phyloP scores from a whole-genome alignment of 768 basidiomycete genomes.

The Sporobolomyces roseus region DNA sequence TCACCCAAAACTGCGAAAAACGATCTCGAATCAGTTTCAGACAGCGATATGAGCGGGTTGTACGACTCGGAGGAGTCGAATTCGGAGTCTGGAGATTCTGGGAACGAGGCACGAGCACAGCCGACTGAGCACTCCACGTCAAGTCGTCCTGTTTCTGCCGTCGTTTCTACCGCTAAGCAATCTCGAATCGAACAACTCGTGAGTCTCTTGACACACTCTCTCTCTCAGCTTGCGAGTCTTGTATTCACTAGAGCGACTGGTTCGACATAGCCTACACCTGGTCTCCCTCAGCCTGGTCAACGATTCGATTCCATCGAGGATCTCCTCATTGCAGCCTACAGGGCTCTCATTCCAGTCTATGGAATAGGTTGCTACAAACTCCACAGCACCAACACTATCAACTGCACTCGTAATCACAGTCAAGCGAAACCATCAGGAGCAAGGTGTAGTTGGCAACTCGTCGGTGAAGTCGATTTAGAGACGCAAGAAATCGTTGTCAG shows the following conservation, averaged over 20 bases:
- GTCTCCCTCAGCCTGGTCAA: not conserved
- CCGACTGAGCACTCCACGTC: too few relatives aligned
- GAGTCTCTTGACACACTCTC: not conserved
- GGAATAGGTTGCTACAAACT: not conserved
- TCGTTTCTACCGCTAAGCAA: too few relatives aligned
- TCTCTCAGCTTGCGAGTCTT: not conserved
- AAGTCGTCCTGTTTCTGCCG: too few relatives aligned
- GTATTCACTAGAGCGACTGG: too few relatives aligned
- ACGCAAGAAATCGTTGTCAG: not conserved
- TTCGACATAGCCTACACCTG: not conserved
- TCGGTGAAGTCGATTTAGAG: not conserved
- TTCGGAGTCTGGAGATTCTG: too few relatives aligned
- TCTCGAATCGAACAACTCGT: constrained; percentile 2
- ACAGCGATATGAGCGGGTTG: too few relatives aligned
- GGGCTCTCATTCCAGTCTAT: not conserved
- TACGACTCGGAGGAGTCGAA: too few relatives aligned
- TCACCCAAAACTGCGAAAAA: too few relatives aligned
- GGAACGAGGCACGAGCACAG: too few relatives aligned
- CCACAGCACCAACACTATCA: not conserved
- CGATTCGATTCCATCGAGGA: not conserved
- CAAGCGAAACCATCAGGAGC: not conserved
- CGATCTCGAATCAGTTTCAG: too few relatives aligned
- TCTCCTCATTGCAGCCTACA: not conserved
- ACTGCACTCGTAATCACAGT: not conserved
- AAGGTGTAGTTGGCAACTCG: not conserved